Base-by-base conservation (phyloP, 768 basidiomycete species). In the Mycena kentingensis region DNA sequence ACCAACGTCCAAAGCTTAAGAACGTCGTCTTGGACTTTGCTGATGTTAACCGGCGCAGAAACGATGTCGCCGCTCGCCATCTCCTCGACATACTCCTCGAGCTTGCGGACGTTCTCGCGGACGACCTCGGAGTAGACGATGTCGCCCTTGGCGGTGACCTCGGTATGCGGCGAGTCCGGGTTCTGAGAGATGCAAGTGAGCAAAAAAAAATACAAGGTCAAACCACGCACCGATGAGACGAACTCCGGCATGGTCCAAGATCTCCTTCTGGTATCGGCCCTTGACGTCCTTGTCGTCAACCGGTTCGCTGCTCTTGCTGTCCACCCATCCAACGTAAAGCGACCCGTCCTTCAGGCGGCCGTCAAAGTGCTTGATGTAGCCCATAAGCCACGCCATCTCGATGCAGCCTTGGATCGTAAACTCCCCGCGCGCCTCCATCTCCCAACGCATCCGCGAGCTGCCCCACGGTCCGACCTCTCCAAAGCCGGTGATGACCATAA, bases 331-430 rank as follows among this genome's bases (percentile, higher is more conserved):
- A 61, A 99, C 96, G 64, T 98, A 89, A 27, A 96, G 78, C 27
- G 90, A 83, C 36, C 93, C 93, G 60, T 90, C 84, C 74, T 96
- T 94, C 60, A 98, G 80, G 51, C 93, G 93, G 16, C 97, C 97
- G 60, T 98, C 93, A 71, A 98, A 96, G 77, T 98, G 94, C 70
- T 95, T 97, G 82, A 98, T 97, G 73, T 82, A 84, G 34, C 97
- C 96, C 93, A 94, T 63, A 92, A 98, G 87, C 95, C 96, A 99
- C 2, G 96, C 95, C 90, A 99, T 96, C 75, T 99, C 97, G 64
- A 99, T 97, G 64, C 92, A 93, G 18, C 96, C 97, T 69, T 97
- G 89, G 61, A 98, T 95, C 2, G 95, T 94, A 71, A 98, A 88
- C 65, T 96, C 87, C 18, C 97, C 96, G 39, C 84, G 81, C 38